Base-by-base conservation (phyloP, 2,329 filamentous ascomycete genomes). In the Aspergillus quadrilineatus region DNA sequence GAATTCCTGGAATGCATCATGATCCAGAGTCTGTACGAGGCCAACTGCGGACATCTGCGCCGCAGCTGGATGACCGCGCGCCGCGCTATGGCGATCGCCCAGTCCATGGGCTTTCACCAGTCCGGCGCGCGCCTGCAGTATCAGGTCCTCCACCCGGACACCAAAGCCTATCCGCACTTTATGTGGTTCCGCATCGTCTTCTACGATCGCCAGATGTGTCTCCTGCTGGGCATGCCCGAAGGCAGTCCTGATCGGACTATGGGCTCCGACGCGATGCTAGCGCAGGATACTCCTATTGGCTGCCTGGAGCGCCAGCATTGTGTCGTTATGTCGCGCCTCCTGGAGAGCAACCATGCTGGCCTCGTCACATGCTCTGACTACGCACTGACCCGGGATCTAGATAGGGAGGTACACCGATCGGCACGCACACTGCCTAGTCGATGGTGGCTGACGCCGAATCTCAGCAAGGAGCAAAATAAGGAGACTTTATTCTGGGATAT, bases 1-100 rank as follows among this genome's bases (percentile, higher is more conserved):
- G 55, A 53, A 14, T 32, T 43, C 7, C 43, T 57, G 0, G 55
- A 57, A 9, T 26, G 43, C 22, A 50, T 57, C 14, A 48, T 53
- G 29, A 44, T 57, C 8, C 29, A 57, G n/a, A 39, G 36, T 22
- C 28, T 45, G 15, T 57, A 57, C 10, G 22, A 49, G 12, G 29
- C 52, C 14, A 53, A 57, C 14, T n/a, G 15, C 0, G 55, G 55
- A 6, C 10, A 44, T 26, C 6, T 57, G 34, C 44, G 22, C 2
- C 10, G 34, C 0, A 45, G 43, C 8, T 57, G 44, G 49, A 36
- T 52, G 2, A 34, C 47, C 2, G 42, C 41, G n/a, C 50, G 50
- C 7, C 37, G 53, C 1, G 47, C 47, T 4, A 26, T 56, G n/a
- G 36, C 4, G 12, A 43, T 50, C 10, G 46, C 53, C 7, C 39